Percentiles rank a stretch among this genome's conserved stretches.
Evolutionary conservation across 805 yeast species (phyloP).

Genomic region (Saccharomycopsis malanga): DNA sequence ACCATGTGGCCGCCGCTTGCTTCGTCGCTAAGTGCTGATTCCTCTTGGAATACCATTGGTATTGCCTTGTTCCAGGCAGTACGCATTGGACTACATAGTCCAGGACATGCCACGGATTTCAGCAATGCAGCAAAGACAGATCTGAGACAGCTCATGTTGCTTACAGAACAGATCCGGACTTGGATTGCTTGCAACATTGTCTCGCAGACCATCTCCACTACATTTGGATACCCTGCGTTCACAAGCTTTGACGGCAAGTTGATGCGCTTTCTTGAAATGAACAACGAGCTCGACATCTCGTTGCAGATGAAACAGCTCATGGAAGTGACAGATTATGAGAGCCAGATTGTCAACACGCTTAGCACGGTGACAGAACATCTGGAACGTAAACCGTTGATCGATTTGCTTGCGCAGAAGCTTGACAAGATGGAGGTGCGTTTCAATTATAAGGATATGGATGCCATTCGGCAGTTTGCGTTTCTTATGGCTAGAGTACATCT

Average conservation of each 20-base stretch:
- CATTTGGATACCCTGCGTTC: slow-evolving; percentile 92
- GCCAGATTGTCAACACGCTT: slow-evolving; percentile 72
- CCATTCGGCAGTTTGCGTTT: slow-evolving; percentile 60
- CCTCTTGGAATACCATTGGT: slow-evolving; percentile 93
- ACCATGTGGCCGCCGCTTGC: slow-evolving; percentile 96
- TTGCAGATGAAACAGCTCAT: slow-evolving; percentile 64
- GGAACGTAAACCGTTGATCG: slow-evolving; percentile 69
- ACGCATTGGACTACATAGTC: slow-evolving; percentile 83
- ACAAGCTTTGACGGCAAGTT: slow-evolving; percentile 73
- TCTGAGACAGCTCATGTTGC: slow-evolving; percentile 33
- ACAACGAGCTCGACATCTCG: slow-evolving; percentile 41
- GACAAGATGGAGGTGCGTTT: slow-evolving; percentile 66
- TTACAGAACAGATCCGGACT: slow-evolving; percentile 76
- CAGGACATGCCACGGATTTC: slow-evolving; percentile 55
- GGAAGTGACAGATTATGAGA: slow-evolving; percentile 79
- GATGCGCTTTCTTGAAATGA: slow-evolving; percentile 35
- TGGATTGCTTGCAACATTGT: slow-evolving; percentile 94
- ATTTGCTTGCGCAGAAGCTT: slow-evolving; percentile 61
- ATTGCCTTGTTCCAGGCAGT: slow-evolving; percentile 90
- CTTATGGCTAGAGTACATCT: slow-evolving; percentile 75
- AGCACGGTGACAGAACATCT: slow-evolving; percentile 38
- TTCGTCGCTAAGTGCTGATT: slow-evolving; percentile 89
- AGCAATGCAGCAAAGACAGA: slow-evolving; percentile 33
- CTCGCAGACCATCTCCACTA: slow-evolving; percentile 82
- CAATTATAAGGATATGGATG: slow-evolving; percentile 47